Conservation (phyloP, 352 stramenopile species). For the Pythium plurisporium region DNA sequence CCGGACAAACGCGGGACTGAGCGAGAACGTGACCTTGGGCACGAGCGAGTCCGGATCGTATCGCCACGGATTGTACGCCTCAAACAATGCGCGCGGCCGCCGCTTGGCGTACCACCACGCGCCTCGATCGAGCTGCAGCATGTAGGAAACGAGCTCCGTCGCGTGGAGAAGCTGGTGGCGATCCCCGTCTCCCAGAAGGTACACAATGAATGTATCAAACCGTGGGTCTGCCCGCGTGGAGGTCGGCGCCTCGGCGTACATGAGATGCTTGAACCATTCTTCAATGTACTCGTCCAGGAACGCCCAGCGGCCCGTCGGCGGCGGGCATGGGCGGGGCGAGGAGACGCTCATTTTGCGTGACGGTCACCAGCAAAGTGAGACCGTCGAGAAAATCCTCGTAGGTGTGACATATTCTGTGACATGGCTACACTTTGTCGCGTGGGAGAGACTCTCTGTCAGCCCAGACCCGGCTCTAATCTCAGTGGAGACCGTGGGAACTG, state of each 20-base stretch:
- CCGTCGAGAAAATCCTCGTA: not conserved
- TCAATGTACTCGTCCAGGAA: not conserved
- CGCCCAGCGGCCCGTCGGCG: not conserved
- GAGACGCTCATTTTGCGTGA: no score
- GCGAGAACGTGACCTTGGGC: not conserved
- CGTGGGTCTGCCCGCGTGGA: not conserved
- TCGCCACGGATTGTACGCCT: not conserved
- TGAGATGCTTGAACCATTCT: not conserved
- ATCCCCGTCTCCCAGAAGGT: not conserved
- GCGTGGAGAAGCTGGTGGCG: not conserved
- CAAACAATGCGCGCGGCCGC: not conserved
- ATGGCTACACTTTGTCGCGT: not conserved
- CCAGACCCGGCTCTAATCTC: no score
- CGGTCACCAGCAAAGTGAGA: not conserved
- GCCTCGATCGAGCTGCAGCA: not conserved
- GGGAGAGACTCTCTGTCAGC: no score
- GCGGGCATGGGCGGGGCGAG: no score
- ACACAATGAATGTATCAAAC: not conserved
- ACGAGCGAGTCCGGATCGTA: not conserved
- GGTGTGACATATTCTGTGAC: not conserved
- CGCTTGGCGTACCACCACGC: not conserved
- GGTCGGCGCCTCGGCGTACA: not conserved
- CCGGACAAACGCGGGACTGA: not conserved
- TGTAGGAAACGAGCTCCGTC: not conserved
- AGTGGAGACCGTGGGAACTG: no score